These are phyloP conservation scores for Fusarium heterosporum DNA, from an alignment of 2,329 filamentous ascomycete genomes.

Conservation along the genomic window DNA sequence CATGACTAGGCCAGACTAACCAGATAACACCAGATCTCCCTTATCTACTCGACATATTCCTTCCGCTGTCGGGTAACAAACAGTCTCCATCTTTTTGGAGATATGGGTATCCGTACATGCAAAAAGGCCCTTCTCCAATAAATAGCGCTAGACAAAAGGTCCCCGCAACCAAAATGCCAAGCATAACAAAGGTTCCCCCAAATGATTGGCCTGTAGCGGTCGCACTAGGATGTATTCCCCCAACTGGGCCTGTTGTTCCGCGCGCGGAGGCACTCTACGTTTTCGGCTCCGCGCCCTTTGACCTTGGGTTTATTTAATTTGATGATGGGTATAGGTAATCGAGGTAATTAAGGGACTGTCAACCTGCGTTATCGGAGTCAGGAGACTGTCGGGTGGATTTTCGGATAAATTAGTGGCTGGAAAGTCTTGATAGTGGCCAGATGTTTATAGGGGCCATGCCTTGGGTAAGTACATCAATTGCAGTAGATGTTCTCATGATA, in stretches of 20 bases:
- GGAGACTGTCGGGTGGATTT: not conserved
- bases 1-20: not conserved
- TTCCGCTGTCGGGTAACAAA: conserved; percentile 10
- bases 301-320: not conserved
- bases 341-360: not conserved
- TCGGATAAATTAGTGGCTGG: too few species aligned
- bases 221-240: not conserved
- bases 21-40: not conserved
- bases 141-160: conserved; percentile 25
- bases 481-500: too few species aligned
- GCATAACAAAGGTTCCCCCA: conserved; percentile 38
- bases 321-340: not conserved
- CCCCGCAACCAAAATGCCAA: conserved; percentile 27
- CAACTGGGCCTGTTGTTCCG: not conserved
- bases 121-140: conserved; percentile 33
- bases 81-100: not conserved
- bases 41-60: conserved; percentile 3
- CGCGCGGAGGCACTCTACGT: not conserved
- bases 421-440: too few species aligned
- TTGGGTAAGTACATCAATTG: too few species aligned
- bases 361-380: not conserved
- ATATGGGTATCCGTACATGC: not conserved
- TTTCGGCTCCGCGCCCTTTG: not conserved
- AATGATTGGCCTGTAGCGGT: conserved; percentile 4
- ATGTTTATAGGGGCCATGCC: not conserved